Evolutionary conservation across 140 eudicot genomes (phyloP), one percentile per base, ranked within the genome.

Genomic region (Flaveria floridana): DNA sequence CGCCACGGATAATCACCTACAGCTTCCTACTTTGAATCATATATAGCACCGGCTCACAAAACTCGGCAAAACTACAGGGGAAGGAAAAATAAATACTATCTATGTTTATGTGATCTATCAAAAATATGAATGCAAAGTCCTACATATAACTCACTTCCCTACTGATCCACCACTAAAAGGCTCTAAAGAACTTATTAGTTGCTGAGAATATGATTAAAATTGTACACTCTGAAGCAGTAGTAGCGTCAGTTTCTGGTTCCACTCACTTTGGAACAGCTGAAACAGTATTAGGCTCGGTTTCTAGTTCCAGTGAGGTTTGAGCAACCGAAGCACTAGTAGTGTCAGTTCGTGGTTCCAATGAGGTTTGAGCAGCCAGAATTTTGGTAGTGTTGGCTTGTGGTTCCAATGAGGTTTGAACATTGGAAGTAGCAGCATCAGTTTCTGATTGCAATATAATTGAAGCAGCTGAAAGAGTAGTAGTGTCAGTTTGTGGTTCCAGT

Each of bases 11-110:
- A 20, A 76, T 20, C 74, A 52, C 69, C 81, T 14, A 67, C 50
- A 42, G 15, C 64, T 71, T 50, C 50, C 19, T 19, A 37, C 72
- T 50, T 62, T 21, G 39, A 25, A 64, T 46, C 65, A 42, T 47
- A 77, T 28, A 18, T 70, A 59, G 53, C 65, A 76, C 64, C 76
- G 26, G 71, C 77, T 70, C 82, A 52, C 77, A 71, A 71, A 37
- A 66, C 65, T 74, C 42, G 46, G 70, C 18, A 73, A 46, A 73
- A 66, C n/a, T 65, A 73, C 30, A 44, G 18, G 3, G 30, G 41
- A 30, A 15, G 16, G 55, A 53, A 23, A 7, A 18, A 34, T 6
- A 50, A 61, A 19, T 51, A 61, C 55, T 71, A 63, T 64, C 77
- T 78, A 71, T 37, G 19, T 26, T 61, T 51, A 72, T n/a, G 5